Evolutionary conservation across 2,329 filamentous ascomycete genomes (phyloP).

Genomic region (Didymella lethalis): DNA sequence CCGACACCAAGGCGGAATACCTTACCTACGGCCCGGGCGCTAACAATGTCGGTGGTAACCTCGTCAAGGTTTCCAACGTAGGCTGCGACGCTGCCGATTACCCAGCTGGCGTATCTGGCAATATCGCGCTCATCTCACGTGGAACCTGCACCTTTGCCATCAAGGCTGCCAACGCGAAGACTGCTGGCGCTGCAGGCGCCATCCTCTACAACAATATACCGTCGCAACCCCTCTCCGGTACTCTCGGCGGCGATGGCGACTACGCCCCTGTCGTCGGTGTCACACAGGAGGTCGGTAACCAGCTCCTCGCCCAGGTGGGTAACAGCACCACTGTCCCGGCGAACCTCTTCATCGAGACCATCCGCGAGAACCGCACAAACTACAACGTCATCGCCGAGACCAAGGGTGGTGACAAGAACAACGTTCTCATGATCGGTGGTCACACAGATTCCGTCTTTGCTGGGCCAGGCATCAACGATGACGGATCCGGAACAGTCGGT

Average conservation of each 20-base stretch:
- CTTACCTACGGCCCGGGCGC: constrained; percentile 70
- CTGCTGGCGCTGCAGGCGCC: constrained; percentile 72
- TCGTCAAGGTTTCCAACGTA: constrained; percentile 67
- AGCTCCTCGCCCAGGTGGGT: constrained; percentile 63
- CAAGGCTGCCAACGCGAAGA: constrained; percentile 72
- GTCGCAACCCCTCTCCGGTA: constrained; percentile 67
- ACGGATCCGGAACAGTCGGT: constrained; percentile 52
- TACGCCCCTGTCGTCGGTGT: constrained; percentile 75
- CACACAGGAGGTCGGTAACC: constrained; percentile 65
- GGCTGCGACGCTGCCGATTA: constrained; percentile 71
- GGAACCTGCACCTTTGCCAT: constrained; percentile 72
- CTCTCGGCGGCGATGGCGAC: constrained; percentile 63
- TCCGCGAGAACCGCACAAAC: constrained; percentile 58
- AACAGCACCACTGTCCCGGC: constrained; percentile 46
- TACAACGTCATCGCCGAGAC: constrained; percentile 51
- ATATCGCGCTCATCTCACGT: constrained; percentile 72
- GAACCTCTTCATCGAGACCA: constrained; percentile 52
- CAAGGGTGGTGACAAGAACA: constrained; percentile 52
- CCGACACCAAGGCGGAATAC: constrained; percentile 36
- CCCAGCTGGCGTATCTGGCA: constrained; percentile 63
- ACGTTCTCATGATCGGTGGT: constrained; percentile 52
- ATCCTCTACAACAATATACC: constrained; percentile 75
- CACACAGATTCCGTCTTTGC: constrained; percentile 54
- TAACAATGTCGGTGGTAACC: constrained; percentile 62
- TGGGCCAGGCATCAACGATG: constrained; percentile 54